Evolutionary conservation across 495 filamentous ascomycete genomes (phyloP), one percentile per base, ranked within the genome.

Genomic region (Paragyromitra xinjiangensis): DNA sequence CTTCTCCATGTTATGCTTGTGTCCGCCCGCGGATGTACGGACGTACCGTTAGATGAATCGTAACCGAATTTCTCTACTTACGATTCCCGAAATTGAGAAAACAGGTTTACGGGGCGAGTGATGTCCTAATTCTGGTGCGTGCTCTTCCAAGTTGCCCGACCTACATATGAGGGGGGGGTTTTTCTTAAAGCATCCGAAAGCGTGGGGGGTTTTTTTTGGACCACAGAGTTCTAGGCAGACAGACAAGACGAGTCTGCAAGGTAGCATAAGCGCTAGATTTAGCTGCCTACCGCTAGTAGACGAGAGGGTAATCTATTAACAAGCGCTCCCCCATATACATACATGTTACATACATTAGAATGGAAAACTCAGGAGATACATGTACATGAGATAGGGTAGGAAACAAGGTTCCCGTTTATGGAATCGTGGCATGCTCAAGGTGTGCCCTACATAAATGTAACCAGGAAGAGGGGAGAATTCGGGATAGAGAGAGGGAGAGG

Each of bases 381-480:
- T 58, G 19, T 40, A 37, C 66, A 61, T 58, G 19, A 51, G 50
- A 56, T 77, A 66, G 61, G 56, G 44, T 51, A 45, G 55, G 51
- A 73, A 71, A 45, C 53, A 62, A 39, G 51, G 51, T 48, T 53
- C 29, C 53, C 42, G 58, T 44, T 72, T 72, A 37, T 22, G 61
- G 56, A 62, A 50, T 58, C 66, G 26, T 64, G 59, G 69, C 48
- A 74, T 74, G 61, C 26, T 55, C 68, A 50, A 42, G 61, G 74
- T 77, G 73, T 77, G 61, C 69, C 69, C 59, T 77, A 77, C 74
- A 77, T 77, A 66, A 77, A 77, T 77, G 69, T 77, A 77, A 73
- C 74, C 29, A 73, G 69, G 61, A 59, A 77, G 74, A 77, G 61
- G 59, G 73, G 37, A 50, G 34, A 71, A 63, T 71, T 63, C 55